These are phyloP conservation scores for Pholiota microspora DNA, from an alignment of 768 basidiomycete genomes.

Conservation along the genomic window DNA sequence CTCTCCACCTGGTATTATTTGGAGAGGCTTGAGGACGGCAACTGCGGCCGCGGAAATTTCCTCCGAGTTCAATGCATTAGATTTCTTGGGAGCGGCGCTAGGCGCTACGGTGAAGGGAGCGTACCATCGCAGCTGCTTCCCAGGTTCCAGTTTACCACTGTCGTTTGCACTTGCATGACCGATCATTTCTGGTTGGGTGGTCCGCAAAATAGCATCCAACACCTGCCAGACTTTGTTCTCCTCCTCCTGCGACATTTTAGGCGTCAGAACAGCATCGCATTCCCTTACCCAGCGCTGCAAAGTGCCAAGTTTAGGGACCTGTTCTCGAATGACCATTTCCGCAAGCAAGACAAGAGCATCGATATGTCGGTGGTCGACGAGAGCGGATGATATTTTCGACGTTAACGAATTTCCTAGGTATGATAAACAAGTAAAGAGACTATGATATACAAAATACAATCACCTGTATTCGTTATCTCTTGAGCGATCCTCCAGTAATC, in stretches of 20 bases:
- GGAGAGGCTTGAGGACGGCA: slow-evolving; percentile 24
- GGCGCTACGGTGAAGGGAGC: slow-evolving; percentile 29
- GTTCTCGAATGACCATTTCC: slow-evolving; percentile 45
- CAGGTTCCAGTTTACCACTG: slow-evolving; percentile 24
- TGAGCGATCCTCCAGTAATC: slow-evolving; percentile 36
- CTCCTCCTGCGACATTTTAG: slow-evolving; percentile 34
- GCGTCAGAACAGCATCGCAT: slow-evolving; percentile 50
- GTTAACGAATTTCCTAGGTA: slow-evolving; percentile 31
- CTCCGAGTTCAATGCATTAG: slow-evolving; percentile 11
- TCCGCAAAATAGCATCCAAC: slow-evolving; percentile 47
- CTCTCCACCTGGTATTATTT: slow-evolving; percentile 41
- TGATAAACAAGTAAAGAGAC: background rate
- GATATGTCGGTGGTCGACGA: slow-evolving; percentile 40
- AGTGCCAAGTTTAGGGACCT: slow-evolving; percentile 49
- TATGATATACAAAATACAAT: slow-evolving; percentile 1
- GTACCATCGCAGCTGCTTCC: slow-evolving; percentile 32
- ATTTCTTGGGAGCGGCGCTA: slow-evolving; percentile 2
- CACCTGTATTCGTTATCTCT: slow-evolving; percentile 32
- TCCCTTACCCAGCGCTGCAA: slow-evolving; percentile 58
- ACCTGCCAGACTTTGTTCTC: slow-evolving; percentile 44
- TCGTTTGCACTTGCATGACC: slow-evolving; percentile 9
- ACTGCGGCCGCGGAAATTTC: slow-evolving; percentile 16
- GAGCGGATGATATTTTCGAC: slow-evolving; percentile 37
- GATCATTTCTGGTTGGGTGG: slow-evolving; percentile 36
- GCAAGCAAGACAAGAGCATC: slow-evolving; percentile 54